Base-by-base conservation (phyloP, 805 yeast genomes). In the Suhomyces vadensis region DNA sequence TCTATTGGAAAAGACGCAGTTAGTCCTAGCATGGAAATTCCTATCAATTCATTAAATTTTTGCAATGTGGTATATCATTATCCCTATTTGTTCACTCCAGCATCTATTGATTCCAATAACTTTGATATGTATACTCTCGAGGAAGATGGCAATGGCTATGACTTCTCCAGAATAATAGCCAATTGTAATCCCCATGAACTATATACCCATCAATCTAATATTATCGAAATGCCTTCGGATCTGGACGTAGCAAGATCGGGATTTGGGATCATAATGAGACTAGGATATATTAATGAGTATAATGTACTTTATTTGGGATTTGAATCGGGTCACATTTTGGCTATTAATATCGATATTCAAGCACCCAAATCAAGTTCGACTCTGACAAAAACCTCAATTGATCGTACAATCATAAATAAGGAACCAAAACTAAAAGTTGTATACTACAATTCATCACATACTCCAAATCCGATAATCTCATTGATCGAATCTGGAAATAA, bases 1-100 rank as follows among this genome's bases (percentile, higher is more conserved):
- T 21, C 22, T 8, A 31, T 37, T 26, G 33, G 20, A 11, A 14
- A 35, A 5, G 50, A 43, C 25, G 43, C 52, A 35, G 51, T 56
- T 17, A 19, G 39, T 6, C 63, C 64, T 5, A 59, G 67, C 1
- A 71, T 75, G 48, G 73, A 76, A 13, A 69, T 85, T 51, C 90
- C 90, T 5, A 85, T 85, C 35, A 88, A 88, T 59, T 71, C 87
- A 3, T 65, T 88, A 50, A 87, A 86, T 53, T 88, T 83, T 60
- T 77, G 89, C 52, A 80, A 82, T 43, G 80, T 83, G n/a, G 82
- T 74, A 4, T 60, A 75, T 13, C 43, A 39, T 6, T 57, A 58
- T 1, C 56, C 64, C 11, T 51, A 50, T 10, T 44, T 79, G 20
- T 56, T 83, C 5, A 77, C 87, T 0, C 89, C 95, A 0, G 81